Evolutionary conservation across 2,329 filamentous ascomycete genomes (phyloP), one percentile per base, ranked within the genome.

Genomic region (Fusarium acutatum): DNA sequence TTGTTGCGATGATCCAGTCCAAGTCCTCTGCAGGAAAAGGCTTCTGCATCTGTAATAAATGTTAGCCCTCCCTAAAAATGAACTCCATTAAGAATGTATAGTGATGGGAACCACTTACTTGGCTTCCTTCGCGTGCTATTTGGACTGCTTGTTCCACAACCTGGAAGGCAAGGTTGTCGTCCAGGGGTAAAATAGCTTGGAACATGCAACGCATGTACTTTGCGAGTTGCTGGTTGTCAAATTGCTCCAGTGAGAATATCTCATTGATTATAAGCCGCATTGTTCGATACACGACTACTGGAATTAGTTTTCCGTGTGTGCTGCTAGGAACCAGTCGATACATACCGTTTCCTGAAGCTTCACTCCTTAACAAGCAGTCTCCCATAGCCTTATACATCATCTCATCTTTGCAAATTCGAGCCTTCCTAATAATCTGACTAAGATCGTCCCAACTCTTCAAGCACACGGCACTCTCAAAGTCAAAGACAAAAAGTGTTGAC

Each of bases 151-250:
- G 90, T n/a, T 90, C 87, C 13, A 94, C 82, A 8, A 94, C 85
- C 50, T 87, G 84, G 56, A 92, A 83, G 15, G 89, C 88, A 22
- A 90, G 81, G 1, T 81, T 80, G 26, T 90, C 86, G 52, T 91
- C 87, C 9, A 87, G 83, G 3, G 88, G 83, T 1, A 95, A 82
- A 0, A 92, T 88, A 2, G 90, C 85, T 69, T 93, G 92, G 72
- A 96, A 93, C 5, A 96, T 85, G 75, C 93, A 95, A 3, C 94
- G 89, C 50, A 96, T 88, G 84, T 96, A 97, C 75, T 92, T 92
- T 13, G 93, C 89, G 2, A 97, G 84, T 74, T 90, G 91, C 2
- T 80, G 78, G 9, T 85, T 84, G 69, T 92, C 87, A 49, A 91
- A 89, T 2, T 81, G 77, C 24, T 90, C 86, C 3, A 90, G 81